Conservation (phyloP, 1,139 yeast genomes). For the Hyphopichia khmerensis region DNA sequence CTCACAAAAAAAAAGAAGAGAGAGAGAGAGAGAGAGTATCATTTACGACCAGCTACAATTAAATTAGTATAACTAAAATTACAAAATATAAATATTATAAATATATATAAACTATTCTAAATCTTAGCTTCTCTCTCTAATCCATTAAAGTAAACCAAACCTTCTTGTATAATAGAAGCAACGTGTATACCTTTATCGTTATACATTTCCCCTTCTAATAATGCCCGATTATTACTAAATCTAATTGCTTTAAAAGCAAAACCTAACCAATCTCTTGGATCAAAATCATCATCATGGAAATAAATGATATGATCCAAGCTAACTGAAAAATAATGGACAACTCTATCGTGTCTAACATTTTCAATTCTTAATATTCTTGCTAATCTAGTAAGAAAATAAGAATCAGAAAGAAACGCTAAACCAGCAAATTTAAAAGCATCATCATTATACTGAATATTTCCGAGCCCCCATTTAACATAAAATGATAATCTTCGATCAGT, state of each 20-base stretch:
- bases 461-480: constrained; percentile 43
- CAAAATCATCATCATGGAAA: constrained; percentile 59
- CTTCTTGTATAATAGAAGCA: constrained; percentile 71
- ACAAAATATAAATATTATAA: not conserved
- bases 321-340: constrained; percentile 42
- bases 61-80: too few species aligned
- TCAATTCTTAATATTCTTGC: constrained; percentile 27
- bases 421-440: constrained; percentile 53
- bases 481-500: constrained; percentile 42
- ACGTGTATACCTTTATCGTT: constrained; percentile 51
- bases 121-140: constrained; percentile 15
- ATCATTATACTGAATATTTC: constrained; percentile 14
- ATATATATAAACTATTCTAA: constrained; percentile 1
- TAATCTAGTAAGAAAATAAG: constrained; percentile 50
- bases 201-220: constrained; percentile 61
- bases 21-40: too few species aligned
- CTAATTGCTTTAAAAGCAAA: constrained; percentile 52
- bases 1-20: not conserved
- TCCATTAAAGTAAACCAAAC: constrained; percentile 36
- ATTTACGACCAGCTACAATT: too few species aligned
- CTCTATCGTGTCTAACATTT: constrained; percentile 22
- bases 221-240: constrained; percentile 52
- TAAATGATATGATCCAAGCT: constrained; percentile 69
- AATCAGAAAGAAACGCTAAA: constrained; percentile 62
- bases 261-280: constrained; percentile 54